Base-by-base conservation (phyloP, 169 alveolate species). In the Plasmodium coatneyi region DNA sequence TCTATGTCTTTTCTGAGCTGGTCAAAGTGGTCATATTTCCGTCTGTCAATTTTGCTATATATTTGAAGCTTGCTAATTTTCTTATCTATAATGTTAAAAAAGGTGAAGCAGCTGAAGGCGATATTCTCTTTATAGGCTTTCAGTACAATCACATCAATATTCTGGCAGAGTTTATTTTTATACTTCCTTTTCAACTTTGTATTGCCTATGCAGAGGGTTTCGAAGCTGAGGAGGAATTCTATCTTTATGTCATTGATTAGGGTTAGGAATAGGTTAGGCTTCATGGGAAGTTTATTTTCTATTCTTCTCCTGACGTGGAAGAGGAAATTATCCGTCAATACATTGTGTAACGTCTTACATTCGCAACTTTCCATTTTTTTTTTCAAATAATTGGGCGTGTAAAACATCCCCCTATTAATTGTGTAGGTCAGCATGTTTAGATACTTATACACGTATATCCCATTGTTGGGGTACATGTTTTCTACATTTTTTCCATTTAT, bases 91-190 rank as follows among this genome's bases (percentile, higher is more conserved):
- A 84, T 46, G n/a, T 84, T 84, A 71, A 30, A 84, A 54, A 84
- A 84, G 32, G 70, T 84, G 74, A 72, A 84, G 25, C 92, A 84
- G 19, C 92, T 84, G 43, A 30, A 84, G 19, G 92, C 92, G 6
- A 84, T 84, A 84, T 84, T 84, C 52, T 84, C 92, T 25, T 84
- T 84, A 30, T 84, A 84, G 0, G 92, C 92, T 84, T 84, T 84
- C 78, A 84, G 52, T 84, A 84, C 39, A 28, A 84, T 74, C 52
- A 84, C 32, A 41, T 84, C 92, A 12, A 84, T 84, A 32, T 84
- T 34, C 0, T 72, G 54, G 25, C 79, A 71, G 22, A 84, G 66
- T 28, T 72, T 66, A 10, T 54, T 84, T 84, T 72, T 84, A 74
- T 84, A 84, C 7, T 76, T 84, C 12, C 78, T 84, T 71, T 84